These are phyloP conservation scores for Rhododendron vialii DNA, from an alignment of 148 eudicot species.

Conservation along the genomic window DNA sequence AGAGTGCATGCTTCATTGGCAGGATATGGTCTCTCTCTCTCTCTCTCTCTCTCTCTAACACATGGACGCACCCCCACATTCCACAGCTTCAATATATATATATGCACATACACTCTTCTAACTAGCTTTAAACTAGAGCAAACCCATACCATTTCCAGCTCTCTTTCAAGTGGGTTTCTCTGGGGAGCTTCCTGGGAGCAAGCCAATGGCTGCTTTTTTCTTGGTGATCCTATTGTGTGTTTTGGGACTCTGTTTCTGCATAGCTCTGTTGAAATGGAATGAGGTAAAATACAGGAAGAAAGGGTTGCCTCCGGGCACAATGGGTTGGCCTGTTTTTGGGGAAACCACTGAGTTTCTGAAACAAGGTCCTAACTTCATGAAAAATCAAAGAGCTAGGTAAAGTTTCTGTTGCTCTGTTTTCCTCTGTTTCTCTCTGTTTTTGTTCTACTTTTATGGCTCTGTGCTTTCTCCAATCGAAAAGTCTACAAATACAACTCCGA, in stretches of 20 bases:
- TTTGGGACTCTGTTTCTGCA: constrained; percentile 31
- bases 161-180: constrained; percentile 1
- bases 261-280: constrained; percentile 84
- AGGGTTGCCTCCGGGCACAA: constrained; percentile 90
- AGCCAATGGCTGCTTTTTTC: constrained; percentile 52
- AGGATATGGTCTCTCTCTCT: constrained; percentile 12
- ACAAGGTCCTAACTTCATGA: constrained; percentile 89
- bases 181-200: constrained; percentile 21
- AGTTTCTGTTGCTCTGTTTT: not conserved
- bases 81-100: constrained; percentile 23
- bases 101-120: not conserved
- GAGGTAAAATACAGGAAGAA: constrained; percentile 68
- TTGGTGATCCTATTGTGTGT: constrained; percentile 23
- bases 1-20: constrained; percentile 23
- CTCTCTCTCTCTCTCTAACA: constrained; percentile 6
- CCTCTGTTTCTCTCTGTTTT: constrained; percentile 11
- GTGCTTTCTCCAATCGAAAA: not conserved
- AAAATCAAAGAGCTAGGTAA: constrained; percentile 80
- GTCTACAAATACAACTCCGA: too few species aligned
- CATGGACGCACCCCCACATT: not conserved
- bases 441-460: not conserved
- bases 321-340: constrained; percentile 99
- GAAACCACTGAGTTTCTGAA: constrained; percentile 93
- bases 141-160: constrained; percentile 27
- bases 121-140: constrained; percentile 21